Percentiles rank a stretch among this genome's conserved stretches.
Evolutionary conservation across 345 rosid genomes (phyloP).

Genomic region (Sonneratia caseolaris): DNA sequence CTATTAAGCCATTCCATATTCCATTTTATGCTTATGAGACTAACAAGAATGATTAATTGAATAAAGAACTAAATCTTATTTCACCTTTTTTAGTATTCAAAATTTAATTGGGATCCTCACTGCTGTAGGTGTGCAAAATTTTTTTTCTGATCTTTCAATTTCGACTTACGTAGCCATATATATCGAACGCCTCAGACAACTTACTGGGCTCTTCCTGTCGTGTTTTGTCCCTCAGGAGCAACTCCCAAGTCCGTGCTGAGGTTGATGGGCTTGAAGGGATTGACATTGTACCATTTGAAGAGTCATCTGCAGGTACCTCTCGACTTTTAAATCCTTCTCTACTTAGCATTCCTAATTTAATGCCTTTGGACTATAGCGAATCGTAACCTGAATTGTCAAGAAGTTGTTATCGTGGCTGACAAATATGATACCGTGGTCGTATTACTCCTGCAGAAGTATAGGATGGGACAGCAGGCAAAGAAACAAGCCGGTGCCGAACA

Average conservation of each 20-base stretch:
- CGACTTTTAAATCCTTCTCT: not conserved
- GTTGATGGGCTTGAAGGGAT: conserved; percentile 85
- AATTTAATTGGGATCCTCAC: no score
- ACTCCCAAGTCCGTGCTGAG: conserved; percentile 85
- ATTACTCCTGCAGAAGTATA: conserved; percentile 50
- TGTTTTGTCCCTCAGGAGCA: conserved; percentile 39
- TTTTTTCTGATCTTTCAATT: no score
- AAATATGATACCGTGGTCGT: not conserved
- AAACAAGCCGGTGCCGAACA: conserved; percentile 34
- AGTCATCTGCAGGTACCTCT: conserved; percentile 77
- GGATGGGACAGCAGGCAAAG: conserved; percentile 61
- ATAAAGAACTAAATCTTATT: no score
- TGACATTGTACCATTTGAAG: conserved; percentile 85
- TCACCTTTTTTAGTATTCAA: no score
- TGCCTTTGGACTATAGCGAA: not conserved
- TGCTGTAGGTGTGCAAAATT: no score
- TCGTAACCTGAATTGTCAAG: no score
- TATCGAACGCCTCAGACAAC: no score
- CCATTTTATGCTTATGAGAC: no score
- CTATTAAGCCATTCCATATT: no score
- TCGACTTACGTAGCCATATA: no score
- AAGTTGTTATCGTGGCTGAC: not conserved
- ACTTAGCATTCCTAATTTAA: not conserved
- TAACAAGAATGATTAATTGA: no score
- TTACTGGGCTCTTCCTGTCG: no score